A percentile compares a stretch with the other conserved stretches of the same genome.
These are phyloP conservation scores for Thraustochytrium striatum DNA, from an alignment of 352 stramenopile genomes.

Conservation along the genomic window DNA sequence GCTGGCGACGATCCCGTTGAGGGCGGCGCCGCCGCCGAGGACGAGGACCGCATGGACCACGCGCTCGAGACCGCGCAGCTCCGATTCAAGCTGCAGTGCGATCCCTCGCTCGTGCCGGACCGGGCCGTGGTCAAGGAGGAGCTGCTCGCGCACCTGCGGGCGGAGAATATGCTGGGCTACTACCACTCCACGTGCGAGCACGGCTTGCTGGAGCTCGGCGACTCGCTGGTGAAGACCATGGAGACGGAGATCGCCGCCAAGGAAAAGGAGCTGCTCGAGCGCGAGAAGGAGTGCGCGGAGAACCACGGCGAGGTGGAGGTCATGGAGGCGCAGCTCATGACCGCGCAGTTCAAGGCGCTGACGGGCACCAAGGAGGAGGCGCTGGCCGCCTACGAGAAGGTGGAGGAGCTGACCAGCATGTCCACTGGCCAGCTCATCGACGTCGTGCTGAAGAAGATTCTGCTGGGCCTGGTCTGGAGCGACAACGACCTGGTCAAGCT, in stretches of 20 bases:
- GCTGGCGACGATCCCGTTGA: neutral
- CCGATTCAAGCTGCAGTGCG: conserved; percentile 27
- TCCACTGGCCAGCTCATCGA: conserved; percentile 96
- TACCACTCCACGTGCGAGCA: conserved; percentile 68
- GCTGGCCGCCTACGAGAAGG: conserved; percentile 77
- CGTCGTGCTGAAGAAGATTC: conserved; percentile 81
- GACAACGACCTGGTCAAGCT: conserved; percentile 54
- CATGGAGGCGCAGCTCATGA: conserved; percentile 84
- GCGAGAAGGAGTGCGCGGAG: conserved; percentile 83
- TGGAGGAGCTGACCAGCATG: conserved; percentile 85
- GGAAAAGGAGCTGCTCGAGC: conserved; percentile 66
- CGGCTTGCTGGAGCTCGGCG: conserved; percentile 67
- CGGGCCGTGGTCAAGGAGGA: neutral
- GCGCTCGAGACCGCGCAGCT: conserved; percentile 31
- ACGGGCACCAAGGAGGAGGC: conserved; percentile 84
- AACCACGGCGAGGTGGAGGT: conserved; percentile 96
- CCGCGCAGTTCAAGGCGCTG: conserved; percentile 86
- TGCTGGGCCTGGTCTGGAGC: conserved; percentile 66
- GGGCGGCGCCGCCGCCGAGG: neutral
- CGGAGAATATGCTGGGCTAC: conserved; percentile 55
- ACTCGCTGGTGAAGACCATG: conserved; percentile 64
- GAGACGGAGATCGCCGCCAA: conserved; percentile 48
- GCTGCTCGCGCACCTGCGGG: conserved; percentile 6
- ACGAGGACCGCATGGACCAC: conserved; percentile 15
- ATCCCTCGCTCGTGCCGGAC: neutral